Evolutionary conservation across 1,284 basidiomycete species (phyloP).

Genomic region (Melampsora americana): DNA sequence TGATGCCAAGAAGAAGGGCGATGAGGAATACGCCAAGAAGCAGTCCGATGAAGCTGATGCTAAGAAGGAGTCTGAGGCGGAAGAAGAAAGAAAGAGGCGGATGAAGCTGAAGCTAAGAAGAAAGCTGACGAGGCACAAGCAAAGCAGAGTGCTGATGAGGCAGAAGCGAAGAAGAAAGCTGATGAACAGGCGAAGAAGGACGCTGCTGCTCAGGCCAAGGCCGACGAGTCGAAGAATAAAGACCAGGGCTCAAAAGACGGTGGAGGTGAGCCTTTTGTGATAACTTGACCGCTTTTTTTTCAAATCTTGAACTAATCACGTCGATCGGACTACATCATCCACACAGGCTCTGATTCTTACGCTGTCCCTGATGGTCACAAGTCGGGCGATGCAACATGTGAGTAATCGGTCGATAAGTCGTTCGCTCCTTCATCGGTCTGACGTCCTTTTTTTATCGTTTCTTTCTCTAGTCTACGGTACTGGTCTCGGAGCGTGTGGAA

Average conservation of each 20-base stretch:
- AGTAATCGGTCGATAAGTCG: neutral
- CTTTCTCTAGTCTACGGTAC: slow-evolving; percentile 55
- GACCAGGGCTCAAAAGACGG: neutral
- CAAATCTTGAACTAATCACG: neutral
- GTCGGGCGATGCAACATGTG: neutral
- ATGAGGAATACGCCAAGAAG: too few species aligned
- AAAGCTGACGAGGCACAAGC: slow-evolving; percentile 8
- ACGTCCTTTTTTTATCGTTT: neutral
- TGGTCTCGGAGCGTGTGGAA: slow-evolving; percentile 69
- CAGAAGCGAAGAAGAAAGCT: slow-evolving; percentile 36
- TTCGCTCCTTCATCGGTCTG: neutral
- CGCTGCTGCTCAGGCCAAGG: neutral
- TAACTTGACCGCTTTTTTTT: neutral
- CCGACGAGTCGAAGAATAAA: slow-evolving; percentile 3
- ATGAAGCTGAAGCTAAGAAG: slow-evolving; percentile 30
- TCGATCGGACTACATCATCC: too few species aligned
- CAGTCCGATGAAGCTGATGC: slow-evolving; percentile 42
- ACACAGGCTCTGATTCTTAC: too few species aligned
- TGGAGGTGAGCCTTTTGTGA: neutral
- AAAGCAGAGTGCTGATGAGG: slow-evolving; percentile 46
- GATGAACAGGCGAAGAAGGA: slow-evolving; percentile 42
- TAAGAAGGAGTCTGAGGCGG: neutral
- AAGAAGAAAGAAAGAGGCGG: slow-evolving; percentile 8
- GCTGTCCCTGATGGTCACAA: neutral
- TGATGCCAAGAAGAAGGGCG: slow-evolving; percentile 48